Percentiles rank a stretch among this genome's conserved stretches.
Evolutionary conservation across 2,329 filamentous ascomycete genomes (phyloP).

Genomic region (Cryphonectria japonica): DNA sequence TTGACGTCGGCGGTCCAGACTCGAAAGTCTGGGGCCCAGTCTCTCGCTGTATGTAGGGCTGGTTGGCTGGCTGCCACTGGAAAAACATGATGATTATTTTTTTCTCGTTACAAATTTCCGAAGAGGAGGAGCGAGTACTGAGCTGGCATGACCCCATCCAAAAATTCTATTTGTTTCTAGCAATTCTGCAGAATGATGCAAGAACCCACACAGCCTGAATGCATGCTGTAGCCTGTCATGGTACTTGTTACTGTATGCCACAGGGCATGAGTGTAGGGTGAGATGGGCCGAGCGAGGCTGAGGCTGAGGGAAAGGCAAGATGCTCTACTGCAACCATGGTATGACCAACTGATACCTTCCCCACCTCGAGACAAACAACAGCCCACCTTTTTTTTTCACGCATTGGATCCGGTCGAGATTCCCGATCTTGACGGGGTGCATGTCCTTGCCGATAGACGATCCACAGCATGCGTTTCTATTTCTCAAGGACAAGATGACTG

Average conservation of each 20-base stretch:
- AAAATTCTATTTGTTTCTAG: not conserved
- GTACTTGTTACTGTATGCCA: not conserved
- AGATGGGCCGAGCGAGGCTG: conserved; percentile 24
- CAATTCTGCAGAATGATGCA: not conserved
- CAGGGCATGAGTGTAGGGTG: conserved; percentile 15
- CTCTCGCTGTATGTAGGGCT: not conserved
- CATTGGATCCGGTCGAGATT: not conserved
- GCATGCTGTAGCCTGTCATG: not conserved
- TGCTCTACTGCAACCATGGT: not conserved
- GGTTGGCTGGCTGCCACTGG: not conserved
- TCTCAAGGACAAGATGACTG: not conserved
- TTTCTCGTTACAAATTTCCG: not conserved
- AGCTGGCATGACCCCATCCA: not conserved
- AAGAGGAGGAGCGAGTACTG: not conserved
- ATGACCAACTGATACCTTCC: not conserved
- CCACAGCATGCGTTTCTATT: not conserved
- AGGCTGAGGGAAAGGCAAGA: conserved; percentile 9
- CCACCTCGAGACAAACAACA: not conserved
- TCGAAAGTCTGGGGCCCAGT: no score
- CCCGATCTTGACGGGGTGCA: conserved; percentile 3
- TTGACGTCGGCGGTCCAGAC: conserved; percentile 6
- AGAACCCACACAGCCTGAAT: not conserved
- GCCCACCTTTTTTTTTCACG: not conserved
- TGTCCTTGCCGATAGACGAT: not conserved
- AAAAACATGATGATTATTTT: not conserved